Evolutionary conservation across 2,329 filamentous ascomycete species (phyloP), one percentile per base, ranked within the genome.

Genomic region (Ophiostoma piceae): DNA sequence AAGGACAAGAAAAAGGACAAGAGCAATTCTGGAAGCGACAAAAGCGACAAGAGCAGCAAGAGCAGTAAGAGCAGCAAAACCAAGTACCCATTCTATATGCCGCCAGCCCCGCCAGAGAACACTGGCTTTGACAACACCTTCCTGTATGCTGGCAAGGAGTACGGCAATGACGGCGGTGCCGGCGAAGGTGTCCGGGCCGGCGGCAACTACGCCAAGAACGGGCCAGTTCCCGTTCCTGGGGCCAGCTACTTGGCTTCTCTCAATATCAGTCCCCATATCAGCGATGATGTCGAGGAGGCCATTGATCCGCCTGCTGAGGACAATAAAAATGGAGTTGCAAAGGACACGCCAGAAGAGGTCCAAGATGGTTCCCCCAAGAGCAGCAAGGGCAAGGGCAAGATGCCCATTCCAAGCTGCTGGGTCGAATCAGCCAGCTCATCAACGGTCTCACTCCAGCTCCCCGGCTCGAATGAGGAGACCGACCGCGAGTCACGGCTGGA

Each of bases 111-210:
- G 39, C 65, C 65, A n/a, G 22, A 26, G 12, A 26, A 26, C 65
- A 47, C 14, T 11, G 65, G 65, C 39, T 66, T 66, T 66, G 65
- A 66, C 39, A 66, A 66, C 26, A 22, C 22, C 22, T 66, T 66
- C 39, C 11, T 43, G 37, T 66, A 43, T 47, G 65, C 65, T 19
- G 65, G 35, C 39, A 66, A 14, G 8, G 62, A 65, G 9, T 57
- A 26, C 8, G 22, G 22, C 60, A 54, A 65, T 11, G 67, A 47
- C 9, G 29, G 60, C 16, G 62, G 41, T 11, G 26, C 14, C 9
- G 54, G 32, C 19, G 37, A 5, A 6, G 35, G 6, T 57, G 68
- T n/a, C 12, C 32, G 26, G n/a, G 26, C 39, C 14, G 39, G 35
- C 35, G 41, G 54, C 12, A 62, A 62, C 26, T 62, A 62, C 32